phyloP scores from a whole-genome alignment of 257 asterid species.

The Nicotiana obtusifolia region DNA sequence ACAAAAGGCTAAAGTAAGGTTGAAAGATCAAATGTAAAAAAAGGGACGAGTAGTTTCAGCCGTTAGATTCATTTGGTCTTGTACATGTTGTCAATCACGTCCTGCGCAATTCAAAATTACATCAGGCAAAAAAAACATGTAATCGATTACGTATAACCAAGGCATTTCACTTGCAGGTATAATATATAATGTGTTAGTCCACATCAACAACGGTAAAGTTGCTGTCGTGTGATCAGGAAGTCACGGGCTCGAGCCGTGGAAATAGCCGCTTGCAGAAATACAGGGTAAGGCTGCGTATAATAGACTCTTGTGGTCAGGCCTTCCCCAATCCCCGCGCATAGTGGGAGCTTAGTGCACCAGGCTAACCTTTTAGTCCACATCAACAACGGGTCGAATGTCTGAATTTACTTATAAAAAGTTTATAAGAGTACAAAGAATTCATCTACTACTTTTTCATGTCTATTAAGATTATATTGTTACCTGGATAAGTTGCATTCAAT shows the following conservation, averaged over 20 bases:
- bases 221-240: too few species aligned
- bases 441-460: background rate
- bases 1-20: background rate
- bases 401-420: background rate
- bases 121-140: background rate
- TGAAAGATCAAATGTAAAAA: background rate
- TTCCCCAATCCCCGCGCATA: too few species aligned
- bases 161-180: background rate
- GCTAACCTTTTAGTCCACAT: too few species aligned
- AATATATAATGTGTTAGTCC: too few species aligned
- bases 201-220: too few species aligned
- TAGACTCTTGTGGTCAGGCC: too few species aligned
- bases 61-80: constrained; percentile 5
- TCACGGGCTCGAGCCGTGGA: too few species aligned
- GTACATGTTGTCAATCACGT: constrained; percentile 11
- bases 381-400: background rate
- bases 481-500: background rate
- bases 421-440: background rate
- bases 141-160: background rate
- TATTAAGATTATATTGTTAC: too few species aligned
- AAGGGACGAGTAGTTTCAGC: background rate
- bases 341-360: too few species aligned
- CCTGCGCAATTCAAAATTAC: background rate
- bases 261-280: too few species aligned
- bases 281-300: too few species aligned